Evolutionary conservation across 2,329 filamentous ascomycete genomes (phyloP).

Genomic region (Rutstroemia sp.): DNA sequence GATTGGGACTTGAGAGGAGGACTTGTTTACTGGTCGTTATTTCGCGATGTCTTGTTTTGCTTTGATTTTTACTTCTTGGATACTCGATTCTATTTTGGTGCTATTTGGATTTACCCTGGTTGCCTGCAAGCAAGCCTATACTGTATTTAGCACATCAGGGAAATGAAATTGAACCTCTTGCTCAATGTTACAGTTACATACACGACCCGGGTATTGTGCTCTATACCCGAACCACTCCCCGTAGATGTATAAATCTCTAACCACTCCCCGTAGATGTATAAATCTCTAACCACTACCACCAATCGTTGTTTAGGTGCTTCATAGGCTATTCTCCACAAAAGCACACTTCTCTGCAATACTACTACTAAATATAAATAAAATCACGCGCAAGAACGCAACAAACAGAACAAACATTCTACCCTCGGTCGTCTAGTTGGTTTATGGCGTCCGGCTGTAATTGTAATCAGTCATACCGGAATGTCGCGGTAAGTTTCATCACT

Average conservation of each 20-base stretch:
- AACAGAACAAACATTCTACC: conserved; percentile 6
- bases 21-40: too few species aligned
- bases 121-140: not conserved
- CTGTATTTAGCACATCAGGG: not conserved
- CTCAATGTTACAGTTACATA: too few species aligned
- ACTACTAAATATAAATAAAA: not conserved
- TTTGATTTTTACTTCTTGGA: not conserved
- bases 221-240: too few species aligned
- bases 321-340: not conserved
- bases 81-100: not conserved
- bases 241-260: not conserved
- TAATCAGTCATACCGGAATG: not conserved
- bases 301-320: not conserved
- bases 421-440: conserved; percentile 12
- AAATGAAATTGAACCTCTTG: not conserved
- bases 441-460: conserved; percentile 11
- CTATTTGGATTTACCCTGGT: not conserved
- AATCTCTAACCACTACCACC: not conserved
- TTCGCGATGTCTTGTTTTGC: not conserved
- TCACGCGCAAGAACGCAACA: too few species aligned
- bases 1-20: too few species aligned
- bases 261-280: not conserved
- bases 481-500: not conserved
- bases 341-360: not conserved
- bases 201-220: too few species aligned